A percentile compares a stretch with the other conserved stretches of the same genome.
These are phyloP conservation scores for Vicia faba DNA, from an alignment of 306 rosid genomes.

Conservation along the genomic window DNA sequence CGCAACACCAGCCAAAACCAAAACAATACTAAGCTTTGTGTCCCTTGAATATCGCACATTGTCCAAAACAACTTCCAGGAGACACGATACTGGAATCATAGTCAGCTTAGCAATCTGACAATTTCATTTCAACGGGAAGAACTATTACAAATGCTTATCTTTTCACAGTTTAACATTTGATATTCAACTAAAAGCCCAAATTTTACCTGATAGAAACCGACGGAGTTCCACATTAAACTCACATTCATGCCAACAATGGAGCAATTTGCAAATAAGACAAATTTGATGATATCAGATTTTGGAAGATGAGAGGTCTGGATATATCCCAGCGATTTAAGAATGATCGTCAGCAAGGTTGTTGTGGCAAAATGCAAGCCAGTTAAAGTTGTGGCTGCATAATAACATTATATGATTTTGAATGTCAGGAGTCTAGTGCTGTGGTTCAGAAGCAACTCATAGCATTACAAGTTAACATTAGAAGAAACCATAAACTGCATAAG, in stretches of 20 bases:
- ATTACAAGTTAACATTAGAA: constrained; percentile 29
- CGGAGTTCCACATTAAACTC: constrained; percentile 93
- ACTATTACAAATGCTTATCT: constrained; percentile 33
- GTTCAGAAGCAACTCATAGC: constrained; percentile 30
- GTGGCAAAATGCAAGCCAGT: constrained; percentile 85
- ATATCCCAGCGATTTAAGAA: constrained; percentile 71
- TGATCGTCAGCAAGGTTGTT: constrained; percentile 68
- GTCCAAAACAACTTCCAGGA: constrained; percentile 76
- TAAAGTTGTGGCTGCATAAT: constrained; percentile 76
- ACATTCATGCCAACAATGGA: constrained; percentile 91
- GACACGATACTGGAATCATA: constrained; percentile 86
- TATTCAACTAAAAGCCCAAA: background rate
- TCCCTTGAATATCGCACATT: constrained; percentile 79
- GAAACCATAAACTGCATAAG: constrained; percentile 30
- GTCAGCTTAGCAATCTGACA: constrained; percentile 82
- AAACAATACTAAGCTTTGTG: constrained; percentile 69
- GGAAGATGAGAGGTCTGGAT: constrained; percentile 73
- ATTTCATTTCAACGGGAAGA: constrained; percentile 36
- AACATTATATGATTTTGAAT: constrained; percentile 35
- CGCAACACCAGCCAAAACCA: constrained; percentile 83
- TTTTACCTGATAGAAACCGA: constrained; percentile 84
- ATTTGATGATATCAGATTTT: constrained; percentile 65
- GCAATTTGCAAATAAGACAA: constrained; percentile 80
- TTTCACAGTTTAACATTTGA: constrained; percentile 4
- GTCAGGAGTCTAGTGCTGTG: constrained; percentile 33